A percentile compares a stretch with the other conserved stretches of the same genome.
phyloP scores from a whole-genome alignment of 108 stramenopile species.

The Cyclotella cryptica region DNA sequence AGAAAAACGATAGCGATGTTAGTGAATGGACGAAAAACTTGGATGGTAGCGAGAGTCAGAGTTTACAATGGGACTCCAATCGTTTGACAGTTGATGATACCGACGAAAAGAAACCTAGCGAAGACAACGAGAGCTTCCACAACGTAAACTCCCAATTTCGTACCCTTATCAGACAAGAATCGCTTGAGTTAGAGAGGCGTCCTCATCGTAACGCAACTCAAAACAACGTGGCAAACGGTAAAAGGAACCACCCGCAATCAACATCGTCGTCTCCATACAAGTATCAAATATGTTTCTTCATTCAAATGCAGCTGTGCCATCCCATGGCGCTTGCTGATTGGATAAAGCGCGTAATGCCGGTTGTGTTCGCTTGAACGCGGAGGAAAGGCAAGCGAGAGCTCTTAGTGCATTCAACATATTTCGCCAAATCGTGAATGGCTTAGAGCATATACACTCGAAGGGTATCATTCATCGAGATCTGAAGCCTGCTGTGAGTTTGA shows the following conservation, averaged over 20 bases:
- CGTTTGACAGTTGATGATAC: not conserved
- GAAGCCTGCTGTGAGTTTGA: conserved; percentile 71
- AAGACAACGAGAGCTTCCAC: conserved; percentile 24
- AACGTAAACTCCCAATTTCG: conserved; percentile 10
- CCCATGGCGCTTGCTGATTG: conserved; percentile 86
- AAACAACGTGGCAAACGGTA: not conserved
- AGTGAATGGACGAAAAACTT: conserved; percentile 55
- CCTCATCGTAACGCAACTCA: not conserved
- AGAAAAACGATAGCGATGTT: conserved; percentile 47
- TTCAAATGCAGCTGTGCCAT: conserved; percentile 94
- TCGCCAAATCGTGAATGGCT: conserved; percentile 73
- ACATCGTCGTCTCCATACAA: conserved; percentile 49
- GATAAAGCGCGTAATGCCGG: conserved; percentile 75
- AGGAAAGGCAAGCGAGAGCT: conserved; percentile 53
- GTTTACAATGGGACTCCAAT: conserved; percentile 14
- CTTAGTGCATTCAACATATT: conserved; percentile 65
- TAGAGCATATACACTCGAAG: conserved; percentile 82
- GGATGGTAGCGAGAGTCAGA: not conserved
- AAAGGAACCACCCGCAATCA: not conserved
- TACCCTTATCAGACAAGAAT: conserved; percentile 20
- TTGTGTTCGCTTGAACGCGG: conserved; percentile 38
- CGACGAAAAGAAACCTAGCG: not conserved
- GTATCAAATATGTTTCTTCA: conserved; percentile 88
- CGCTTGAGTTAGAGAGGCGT: conserved; percentile 29
- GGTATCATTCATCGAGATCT: conserved; percentile 89